These are phyloP conservation scores for Sungouiozyma ichnusensis DNA, from an alignment of 805 yeast genomes.

Conservation along the genomic window DNA sequence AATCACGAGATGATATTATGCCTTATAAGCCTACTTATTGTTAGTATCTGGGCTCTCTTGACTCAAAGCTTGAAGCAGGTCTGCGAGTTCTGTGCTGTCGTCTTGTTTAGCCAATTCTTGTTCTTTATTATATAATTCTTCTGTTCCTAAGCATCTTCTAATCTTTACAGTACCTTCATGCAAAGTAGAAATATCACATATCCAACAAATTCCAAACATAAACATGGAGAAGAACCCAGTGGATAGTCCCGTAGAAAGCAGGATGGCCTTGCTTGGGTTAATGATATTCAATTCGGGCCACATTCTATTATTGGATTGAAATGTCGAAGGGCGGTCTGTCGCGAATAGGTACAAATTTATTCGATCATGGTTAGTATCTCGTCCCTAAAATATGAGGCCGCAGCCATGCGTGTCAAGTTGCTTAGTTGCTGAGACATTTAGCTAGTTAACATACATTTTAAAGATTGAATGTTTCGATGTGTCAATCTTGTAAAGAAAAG, in stretches of 20 bases:
- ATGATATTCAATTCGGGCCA: neutral
- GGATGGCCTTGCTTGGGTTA: constrained; percentile 51
- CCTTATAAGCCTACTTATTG: too few species aligned
- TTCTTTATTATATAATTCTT: neutral
- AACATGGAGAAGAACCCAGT: constrained; percentile 62
- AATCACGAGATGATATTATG: too few species aligned
- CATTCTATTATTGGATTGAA: constrained; percentile 63
- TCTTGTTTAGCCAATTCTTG: neutral
- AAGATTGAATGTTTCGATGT: constrained; percentile 57
- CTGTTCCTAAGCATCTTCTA: constrained; percentile 1
- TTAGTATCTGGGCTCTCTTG: neutral
- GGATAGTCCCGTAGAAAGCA: constrained; percentile 69
- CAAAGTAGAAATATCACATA: constrained; percentile 56
- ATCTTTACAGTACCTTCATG: constrained; percentile 40
- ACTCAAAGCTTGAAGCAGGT: neutral
- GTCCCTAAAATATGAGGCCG: too few species aligned
- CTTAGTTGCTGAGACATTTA: neutral
- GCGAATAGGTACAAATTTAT: too few species aligned
- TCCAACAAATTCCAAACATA: constrained; percentile 70
- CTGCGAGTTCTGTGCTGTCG: neutral
- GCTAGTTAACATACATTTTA: constrained; percentile 42
- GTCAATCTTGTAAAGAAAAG: constrained; percentile 65
- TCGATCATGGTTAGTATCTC: constrained; percentile 8
- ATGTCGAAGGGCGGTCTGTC: constrained; percentile 53
- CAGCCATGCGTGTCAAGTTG: too few species aligned